Conservation (phyloP, 2,329 filamentous ascomycete genomes). For the Sclerotinia borealis region DNA sequence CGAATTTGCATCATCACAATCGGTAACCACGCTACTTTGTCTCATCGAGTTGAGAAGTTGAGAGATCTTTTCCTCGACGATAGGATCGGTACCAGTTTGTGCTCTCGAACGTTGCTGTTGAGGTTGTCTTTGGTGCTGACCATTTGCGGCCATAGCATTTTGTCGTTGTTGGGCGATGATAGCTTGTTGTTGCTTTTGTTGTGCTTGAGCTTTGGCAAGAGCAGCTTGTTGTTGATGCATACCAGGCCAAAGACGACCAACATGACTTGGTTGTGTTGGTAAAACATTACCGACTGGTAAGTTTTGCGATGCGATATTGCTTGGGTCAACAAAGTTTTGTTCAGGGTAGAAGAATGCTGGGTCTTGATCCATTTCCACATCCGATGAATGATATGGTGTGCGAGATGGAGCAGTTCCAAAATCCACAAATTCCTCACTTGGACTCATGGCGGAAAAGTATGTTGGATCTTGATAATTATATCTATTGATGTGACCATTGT, state of each 20-base stretch:
- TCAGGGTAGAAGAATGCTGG: conserved; percentile 60
- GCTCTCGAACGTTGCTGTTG: conserved; percentile 31
- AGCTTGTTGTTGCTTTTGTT: conserved; percentile 62
- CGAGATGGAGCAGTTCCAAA: conserved; percentile 62
- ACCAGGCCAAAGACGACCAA: conserved; percentile 80
- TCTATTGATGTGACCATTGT: conserved; percentile 42
- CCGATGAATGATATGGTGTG: conserved; percentile 52
- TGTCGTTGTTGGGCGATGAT: conserved; percentile 52
- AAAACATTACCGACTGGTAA: conserved; percentile 40
- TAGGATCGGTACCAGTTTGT: conserved; percentile 50
- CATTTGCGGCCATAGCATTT: conserved; percentile 32
- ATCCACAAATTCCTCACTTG: conserved; percentile 62
- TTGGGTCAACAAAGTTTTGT: conserved; percentile 64
- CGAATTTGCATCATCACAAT: conserved; percentile 43
- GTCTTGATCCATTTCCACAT: conserved; percentile 64
- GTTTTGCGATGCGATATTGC: conserved; percentile 56
- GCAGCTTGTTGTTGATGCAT: conserved; percentile 89
- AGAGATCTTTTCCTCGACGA: conserved; percentile 88
- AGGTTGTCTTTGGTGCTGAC: conserved; percentile 39
- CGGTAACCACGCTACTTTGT: conserved; percentile 51
- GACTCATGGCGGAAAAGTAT: conserved; percentile 46
- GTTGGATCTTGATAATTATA: conserved; percentile 40
- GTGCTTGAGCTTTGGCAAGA: conserved; percentile 64
- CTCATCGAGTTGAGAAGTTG: conserved; percentile 91
- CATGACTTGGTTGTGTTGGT: conserved; percentile 46